These are phyloP conservation scores for Neonothopanus nambi DNA, from an alignment of 1,284 basidiomycete genomes.

Conservation along the genomic window DNA sequence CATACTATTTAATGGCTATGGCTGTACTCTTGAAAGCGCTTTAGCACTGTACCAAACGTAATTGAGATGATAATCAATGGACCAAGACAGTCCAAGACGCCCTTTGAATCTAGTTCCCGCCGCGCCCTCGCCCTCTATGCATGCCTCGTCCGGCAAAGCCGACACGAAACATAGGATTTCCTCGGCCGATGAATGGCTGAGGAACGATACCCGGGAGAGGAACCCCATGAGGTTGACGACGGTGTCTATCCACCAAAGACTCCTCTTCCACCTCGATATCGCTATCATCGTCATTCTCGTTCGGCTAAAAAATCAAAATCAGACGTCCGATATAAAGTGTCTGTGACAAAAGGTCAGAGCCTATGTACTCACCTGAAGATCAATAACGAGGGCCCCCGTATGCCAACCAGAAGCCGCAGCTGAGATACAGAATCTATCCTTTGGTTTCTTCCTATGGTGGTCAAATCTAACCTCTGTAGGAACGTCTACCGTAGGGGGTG, in stretches of 20 bases:
- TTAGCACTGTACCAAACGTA: too few relatives aligned
- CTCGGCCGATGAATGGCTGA: slow-evolving; percentile 10
- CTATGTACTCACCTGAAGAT: slow-evolving; percentile 66
- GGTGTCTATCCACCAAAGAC: not conserved
- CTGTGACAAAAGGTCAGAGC: not conserved
- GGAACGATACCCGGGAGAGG: not conserved
- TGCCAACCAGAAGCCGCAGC: slow-evolving; percentile 87
- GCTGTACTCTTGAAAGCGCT: too few relatives aligned
- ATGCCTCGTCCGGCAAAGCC: slow-evolving; percentile 36
- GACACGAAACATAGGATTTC: slow-evolving; percentile 31
- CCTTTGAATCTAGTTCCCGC: too few relatives aligned
- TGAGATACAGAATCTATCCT: slow-evolving; percentile 72
- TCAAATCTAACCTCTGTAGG: slow-evolving; percentile 77
- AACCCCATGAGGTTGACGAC: not conserved
- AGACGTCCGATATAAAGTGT: not conserved
- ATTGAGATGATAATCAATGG: too few relatives aligned
- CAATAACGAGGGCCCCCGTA: slow-evolving; percentile 82
- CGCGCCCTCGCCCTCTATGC: slow-evolving; percentile 18
- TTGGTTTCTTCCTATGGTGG: slow-evolving; percentile 45
- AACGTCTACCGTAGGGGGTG: slow-evolving; percentile 49
- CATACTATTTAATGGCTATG: too few relatives aligned
- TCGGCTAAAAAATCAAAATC: slow-evolving; percentile 17
- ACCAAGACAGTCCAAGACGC: too few relatives aligned
- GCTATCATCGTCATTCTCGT: slow-evolving; percentile 29
- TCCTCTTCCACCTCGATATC: slow-evolving; percentile 18